Evolutionary conservation across 1,284 basidiomycete species (phyloP).

Genomic region (Leucoagaricus sp.): DNA sequence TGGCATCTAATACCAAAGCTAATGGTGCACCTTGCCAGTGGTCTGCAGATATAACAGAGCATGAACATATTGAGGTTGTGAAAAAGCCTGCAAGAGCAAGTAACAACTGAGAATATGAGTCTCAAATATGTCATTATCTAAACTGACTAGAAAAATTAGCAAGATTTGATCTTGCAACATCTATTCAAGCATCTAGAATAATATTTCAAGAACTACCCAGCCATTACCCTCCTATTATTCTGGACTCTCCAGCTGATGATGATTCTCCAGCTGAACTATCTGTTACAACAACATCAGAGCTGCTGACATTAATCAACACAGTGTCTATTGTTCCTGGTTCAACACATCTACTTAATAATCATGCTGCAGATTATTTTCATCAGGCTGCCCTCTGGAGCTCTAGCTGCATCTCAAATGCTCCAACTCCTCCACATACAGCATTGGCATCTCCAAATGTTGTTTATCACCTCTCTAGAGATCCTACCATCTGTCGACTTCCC

Average conservation of each 20-base stretch:
- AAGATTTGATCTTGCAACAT: background rate
- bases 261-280: background rate
- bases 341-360: background rate
- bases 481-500: background rate
- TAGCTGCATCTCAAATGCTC: background rate
- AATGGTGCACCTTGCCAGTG: background rate
- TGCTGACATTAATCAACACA: background rate
- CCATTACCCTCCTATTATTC: background rate
- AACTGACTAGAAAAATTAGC: background rate
- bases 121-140: background rate
- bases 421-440: background rate
- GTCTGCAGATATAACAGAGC: background rate
- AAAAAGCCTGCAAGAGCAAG: background rate
- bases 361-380: background rate
- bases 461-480: background rate
- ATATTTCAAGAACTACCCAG: background rate
- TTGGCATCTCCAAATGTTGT: background rate
- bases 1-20: background rate
- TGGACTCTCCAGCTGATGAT: background rate
- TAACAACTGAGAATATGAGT: background rate
- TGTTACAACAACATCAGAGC: background rate
- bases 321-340: background rate
- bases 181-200: background rate
- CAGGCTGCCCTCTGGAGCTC: background rate
- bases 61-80: background rate